Conservation (phyloP, 1,284 basidiomycete genomes). For the Ustilago esculenta region DNA sequence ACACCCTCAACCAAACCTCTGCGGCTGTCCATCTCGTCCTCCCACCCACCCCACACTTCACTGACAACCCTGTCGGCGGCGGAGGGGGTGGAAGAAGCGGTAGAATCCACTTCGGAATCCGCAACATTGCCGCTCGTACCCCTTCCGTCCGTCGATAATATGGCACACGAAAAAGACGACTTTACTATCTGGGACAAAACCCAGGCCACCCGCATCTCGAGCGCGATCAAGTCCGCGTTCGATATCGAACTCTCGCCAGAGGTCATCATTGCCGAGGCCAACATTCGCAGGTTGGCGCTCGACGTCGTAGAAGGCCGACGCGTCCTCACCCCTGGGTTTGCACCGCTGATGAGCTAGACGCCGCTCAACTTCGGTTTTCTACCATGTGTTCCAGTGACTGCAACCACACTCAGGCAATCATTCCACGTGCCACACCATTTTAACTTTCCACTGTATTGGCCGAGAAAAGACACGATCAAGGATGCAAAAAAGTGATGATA, state of each 20-base stretch:
- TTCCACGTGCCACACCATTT: too few relatives aligned
- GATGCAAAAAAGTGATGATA: slow-evolving; percentile 61
- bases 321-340: slow-evolving; percentile 69
- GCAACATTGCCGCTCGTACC: too few relatives aligned
- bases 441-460: too few relatives aligned
- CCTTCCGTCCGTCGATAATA: too few relatives aligned
- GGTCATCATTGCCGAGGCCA: slow-evolving; percentile 92
- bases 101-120: background rate
- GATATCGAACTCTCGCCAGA: slow-evolving; percentile 86
- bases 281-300: slow-evolving; percentile 78
- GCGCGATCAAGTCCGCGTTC: slow-evolving; percentile 81
- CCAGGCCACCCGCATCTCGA: slow-evolving; percentile 87
- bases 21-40: slow-evolving; percentile 19
- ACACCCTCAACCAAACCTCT: slow-evolving; percentile 11
- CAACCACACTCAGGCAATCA: too few relatives aligned
- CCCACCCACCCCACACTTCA: background rate
- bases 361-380: too few relatives aligned
- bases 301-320: slow-evolving; percentile 84
- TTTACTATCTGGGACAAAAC: slow-evolving; percentile 90
- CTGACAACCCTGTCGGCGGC: too few relatives aligned
- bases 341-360: slow-evolving; percentile 21
- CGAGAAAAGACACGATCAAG: too few relatives aligned
- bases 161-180: too few relatives aligned
- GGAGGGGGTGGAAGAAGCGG: background rate
- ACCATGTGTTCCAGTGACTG: too few relatives aligned